Evolutionary conservation across 495 filamentous ascomycete species (phyloP).

Genomic region (Hypomontagnella monticulosa): DNA sequence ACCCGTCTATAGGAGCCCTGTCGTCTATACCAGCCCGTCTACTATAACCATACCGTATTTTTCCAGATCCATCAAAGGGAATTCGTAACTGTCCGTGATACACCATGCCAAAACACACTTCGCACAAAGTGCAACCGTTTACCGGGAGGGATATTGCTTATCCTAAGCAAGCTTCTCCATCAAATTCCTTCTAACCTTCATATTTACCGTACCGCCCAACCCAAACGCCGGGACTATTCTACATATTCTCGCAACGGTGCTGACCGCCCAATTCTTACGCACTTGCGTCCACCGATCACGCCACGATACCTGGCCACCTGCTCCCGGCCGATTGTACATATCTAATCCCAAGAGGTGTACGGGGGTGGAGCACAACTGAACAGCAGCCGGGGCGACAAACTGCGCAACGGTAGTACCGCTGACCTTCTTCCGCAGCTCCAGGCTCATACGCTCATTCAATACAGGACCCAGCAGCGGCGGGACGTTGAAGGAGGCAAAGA

Average conservation of each 20-base stretch:
- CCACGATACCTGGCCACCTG: constrained; percentile 55
- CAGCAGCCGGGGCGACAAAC: constrained; percentile 79
- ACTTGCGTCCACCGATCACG: constrained; percentile 71
- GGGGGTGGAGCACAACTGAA: constrained; percentile 86
- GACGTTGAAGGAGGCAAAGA: constrained; percentile 94
- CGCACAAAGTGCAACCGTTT: background rate
- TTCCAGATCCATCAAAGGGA: constrained; percentile 14
- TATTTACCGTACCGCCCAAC: constrained; percentile 89
- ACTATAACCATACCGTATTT: background rate
- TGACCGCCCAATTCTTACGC: constrained; percentile 78
- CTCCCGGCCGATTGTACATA: constrained; percentile 78
- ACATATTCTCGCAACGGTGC: constrained; percentile 81
- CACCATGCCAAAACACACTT: constrained; percentile 13
- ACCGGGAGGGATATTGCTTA: background rate
- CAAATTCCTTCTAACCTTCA: constrained; percentile 67
- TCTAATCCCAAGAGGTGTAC: constrained; percentile 90
- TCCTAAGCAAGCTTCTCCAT: constrained; percentile 55
- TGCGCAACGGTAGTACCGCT: constrained; percentile 72
- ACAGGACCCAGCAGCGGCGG: constrained; percentile 78
- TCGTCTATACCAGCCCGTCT: too few relatives aligned
- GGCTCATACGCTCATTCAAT: constrained; percentile 63
- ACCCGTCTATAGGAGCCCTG: background rate
- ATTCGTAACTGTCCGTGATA: constrained; percentile 7
- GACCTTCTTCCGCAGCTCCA: constrained; percentile 52
- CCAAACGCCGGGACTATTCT: constrained; percentile 96